Percentiles rank a stretch among this genome's conserved stretches.
phyloP scores from a whole-genome alignment of 2,329 filamentous ascomycete species.

The Pseudogymnoascus sp. region DNA sequence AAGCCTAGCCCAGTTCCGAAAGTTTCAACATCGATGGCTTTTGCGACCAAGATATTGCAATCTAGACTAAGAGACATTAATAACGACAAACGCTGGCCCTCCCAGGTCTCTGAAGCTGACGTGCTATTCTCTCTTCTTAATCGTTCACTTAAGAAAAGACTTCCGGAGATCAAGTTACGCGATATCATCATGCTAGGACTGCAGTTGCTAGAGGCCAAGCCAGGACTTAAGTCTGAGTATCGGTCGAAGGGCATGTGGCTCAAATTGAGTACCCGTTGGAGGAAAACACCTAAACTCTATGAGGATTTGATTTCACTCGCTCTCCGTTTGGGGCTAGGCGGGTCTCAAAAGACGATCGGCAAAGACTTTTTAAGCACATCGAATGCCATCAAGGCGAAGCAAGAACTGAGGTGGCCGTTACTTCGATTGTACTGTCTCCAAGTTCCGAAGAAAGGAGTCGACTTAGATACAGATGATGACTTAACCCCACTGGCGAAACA shows the following conservation, averaged over 20 bases:
- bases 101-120: conserved; percentile 9
- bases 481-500: conserved; percentile 10
- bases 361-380: conserved; percentile 7
- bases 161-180: conserved; percentile 8
- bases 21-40: conserved; percentile 14
- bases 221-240: conserved; percentile 5
- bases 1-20: conserved; percentile 5
- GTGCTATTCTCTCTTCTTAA: conserved; percentile 11
- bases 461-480: conserved; percentile 11
- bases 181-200: conserved; percentile 12
- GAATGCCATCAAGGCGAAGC: background rate
- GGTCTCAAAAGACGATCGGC: conserved; percentile 3
- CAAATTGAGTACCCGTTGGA: conserved; percentile 10
- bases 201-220: conserved; percentile 10
- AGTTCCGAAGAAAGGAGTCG: conserved; percentile 12
- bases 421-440: conserved; percentile 14
- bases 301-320: conserved; percentile 10
- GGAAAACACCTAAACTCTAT: conserved; percentile 9
- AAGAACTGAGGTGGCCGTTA: conserved; percentile 12
- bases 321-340: conserved; percentile 11
- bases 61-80: conserved; percentile 9
- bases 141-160: conserved; percentile 6
- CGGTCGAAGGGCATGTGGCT: conserved; percentile 8
- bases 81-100: conserved; percentile 8
- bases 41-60: conserved; percentile 13